Evolutionary conservation across 495 filamentous ascomycete genomes (phyloP).

Genomic region (Bacidia gigantensis): DNA sequence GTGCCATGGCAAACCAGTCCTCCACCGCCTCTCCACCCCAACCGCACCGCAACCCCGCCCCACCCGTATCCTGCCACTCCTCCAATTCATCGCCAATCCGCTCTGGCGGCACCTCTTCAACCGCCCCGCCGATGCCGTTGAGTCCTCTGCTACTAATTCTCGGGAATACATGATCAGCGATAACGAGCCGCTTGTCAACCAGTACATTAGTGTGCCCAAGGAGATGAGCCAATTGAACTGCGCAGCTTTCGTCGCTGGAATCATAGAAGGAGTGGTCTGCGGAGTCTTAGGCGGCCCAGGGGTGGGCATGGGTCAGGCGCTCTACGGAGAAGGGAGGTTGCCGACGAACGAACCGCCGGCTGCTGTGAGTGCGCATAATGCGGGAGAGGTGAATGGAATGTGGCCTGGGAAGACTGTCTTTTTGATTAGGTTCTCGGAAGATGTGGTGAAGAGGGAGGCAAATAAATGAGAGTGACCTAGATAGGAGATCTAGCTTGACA

Average conservation of each 20-base stretch:
- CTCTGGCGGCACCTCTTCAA: constrained; percentile 88
- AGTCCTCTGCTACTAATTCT: constrained; percentile 71
- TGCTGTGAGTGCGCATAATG: constrained; percentile 83
- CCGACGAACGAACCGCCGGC: constrained; percentile 55
- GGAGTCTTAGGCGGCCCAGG: constrained; percentile 35
- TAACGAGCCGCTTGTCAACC: constrained; percentile 90
- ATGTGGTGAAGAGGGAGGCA: constrained; percentile 83
- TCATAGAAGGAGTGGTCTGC: constrained; percentile 91
- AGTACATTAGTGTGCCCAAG: constrained; percentile 78
- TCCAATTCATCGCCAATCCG: constrained; percentile 84
- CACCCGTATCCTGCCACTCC: constrained; percentile 74
- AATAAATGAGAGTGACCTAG: constrained; percentile 10
- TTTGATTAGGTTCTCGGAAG: constrained; percentile 74
- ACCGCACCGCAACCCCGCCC: constrained; percentile 58
- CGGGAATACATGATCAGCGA: constrained; percentile 98
- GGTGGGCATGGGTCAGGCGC: background rate
- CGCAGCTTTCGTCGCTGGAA: constrained; percentile 86
- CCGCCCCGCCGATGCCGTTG: constrained; percentile 78
- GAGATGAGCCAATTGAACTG: constrained; percentile 96
- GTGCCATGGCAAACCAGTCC: constrained; percentile 32
- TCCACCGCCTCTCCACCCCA: constrained; percentile 64
- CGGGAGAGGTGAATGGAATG: constrained; percentile 62
- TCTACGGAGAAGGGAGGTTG: background rate
- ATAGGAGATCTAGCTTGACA: constrained; percentile 5
- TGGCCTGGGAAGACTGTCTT: constrained; percentile 95